A percentile compares a stretch with the other conserved stretches of the same genome.
Evolutionary conservation across 192 early-diverging fungal species (phyloP).

Genomic region (Entomortierella lignicola): DNA sequence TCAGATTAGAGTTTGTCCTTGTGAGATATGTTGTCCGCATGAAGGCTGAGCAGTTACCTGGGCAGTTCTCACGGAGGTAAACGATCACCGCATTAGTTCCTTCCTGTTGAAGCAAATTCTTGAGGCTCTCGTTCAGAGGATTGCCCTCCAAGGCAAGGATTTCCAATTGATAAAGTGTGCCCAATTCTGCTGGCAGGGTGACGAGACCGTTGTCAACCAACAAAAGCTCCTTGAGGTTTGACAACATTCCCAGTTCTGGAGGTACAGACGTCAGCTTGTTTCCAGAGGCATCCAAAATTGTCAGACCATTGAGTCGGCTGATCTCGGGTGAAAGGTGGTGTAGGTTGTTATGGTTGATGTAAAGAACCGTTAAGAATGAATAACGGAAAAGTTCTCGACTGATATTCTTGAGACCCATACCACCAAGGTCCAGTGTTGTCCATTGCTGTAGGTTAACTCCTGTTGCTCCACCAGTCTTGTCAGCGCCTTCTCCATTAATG

Average conservation of each 20-base stretch:
- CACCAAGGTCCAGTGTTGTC: constrained; percentile 93
- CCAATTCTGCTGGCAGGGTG: constrained; percentile 88
- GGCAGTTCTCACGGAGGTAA: constrained; percentile 90
- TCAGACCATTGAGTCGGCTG: constrained; percentile 71
- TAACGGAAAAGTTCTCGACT: constrained; percentile 82
- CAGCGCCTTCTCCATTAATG: constrained; percentile 57
- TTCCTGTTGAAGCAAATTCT: constrained; percentile 85
- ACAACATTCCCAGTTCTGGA: constrained; percentile 88
- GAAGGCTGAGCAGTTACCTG: constrained; percentile 61
- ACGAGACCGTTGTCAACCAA: constrained; percentile 93
- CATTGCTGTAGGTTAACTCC: constrained; percentile 67
- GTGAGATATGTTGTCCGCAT: background rate
- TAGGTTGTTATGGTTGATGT: constrained; percentile 96
- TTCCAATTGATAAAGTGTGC: constrained; percentile 90
- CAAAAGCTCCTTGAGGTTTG: constrained; percentile 82
- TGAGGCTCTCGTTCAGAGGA: constrained; percentile 85
- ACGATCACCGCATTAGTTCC: constrained; percentile 84
- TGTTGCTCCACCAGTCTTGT: constrained; percentile 48
- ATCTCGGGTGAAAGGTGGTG: constrained; percentile 80
- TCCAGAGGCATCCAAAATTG: constrained; percentile 87
- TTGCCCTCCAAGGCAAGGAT: constrained; percentile 95
- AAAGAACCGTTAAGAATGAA: constrained; percentile 89
- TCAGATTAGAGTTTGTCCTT: background rate
- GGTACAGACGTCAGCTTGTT: constrained; percentile 88
- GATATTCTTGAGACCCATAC: constrained; percentile 91